These are phyloP conservation scores for Rhododendron vialii DNA, from an alignment of 148 eudicot species.

Conservation along the genomic window DNA sequence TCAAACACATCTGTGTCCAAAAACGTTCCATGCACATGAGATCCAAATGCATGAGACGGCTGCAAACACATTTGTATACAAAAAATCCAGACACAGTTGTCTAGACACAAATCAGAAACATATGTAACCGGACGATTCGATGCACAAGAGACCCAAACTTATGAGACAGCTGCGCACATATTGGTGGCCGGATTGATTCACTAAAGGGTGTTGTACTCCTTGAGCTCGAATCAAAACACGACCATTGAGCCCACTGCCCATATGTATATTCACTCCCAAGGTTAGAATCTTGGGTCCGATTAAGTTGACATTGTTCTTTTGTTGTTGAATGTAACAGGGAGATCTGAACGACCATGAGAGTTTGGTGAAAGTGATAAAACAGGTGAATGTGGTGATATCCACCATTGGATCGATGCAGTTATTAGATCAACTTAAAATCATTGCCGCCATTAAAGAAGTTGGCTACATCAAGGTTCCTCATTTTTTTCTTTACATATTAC, in stretches of 20 bases:
- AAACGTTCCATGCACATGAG: background rate
- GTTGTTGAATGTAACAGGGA: constrained; percentile 16
- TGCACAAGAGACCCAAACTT: background rate
- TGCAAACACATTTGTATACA: background rate
- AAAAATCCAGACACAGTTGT: too few relatives aligned
- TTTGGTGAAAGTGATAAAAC: constrained; percentile 25
- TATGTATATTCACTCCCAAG: background rate
- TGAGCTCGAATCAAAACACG: background rate
- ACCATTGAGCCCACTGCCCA: background rate
- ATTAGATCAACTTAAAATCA: constrained; percentile 21
- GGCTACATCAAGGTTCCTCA: constrained; percentile 19
- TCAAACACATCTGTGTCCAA: background rate
- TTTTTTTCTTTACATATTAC: background rate
- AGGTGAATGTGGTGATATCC: constrained; percentile 28
- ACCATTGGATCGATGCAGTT: constrained; percentile 10
- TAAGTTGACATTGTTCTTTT: background rate
- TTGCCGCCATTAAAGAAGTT: constrained; percentile 27
- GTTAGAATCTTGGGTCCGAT: background rate
- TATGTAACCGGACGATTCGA: background rate
- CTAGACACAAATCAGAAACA: too few relatives aligned
- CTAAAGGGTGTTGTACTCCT: background rate
- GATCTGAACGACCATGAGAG: constrained; percentile 24
- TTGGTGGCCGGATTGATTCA: background rate
- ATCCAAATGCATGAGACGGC: background rate
- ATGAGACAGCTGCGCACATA: background rate